Evolutionary conservation across 1,284 basidiomycete species (phyloP).

Genomic region (Takashimella koratensis): DNA sequence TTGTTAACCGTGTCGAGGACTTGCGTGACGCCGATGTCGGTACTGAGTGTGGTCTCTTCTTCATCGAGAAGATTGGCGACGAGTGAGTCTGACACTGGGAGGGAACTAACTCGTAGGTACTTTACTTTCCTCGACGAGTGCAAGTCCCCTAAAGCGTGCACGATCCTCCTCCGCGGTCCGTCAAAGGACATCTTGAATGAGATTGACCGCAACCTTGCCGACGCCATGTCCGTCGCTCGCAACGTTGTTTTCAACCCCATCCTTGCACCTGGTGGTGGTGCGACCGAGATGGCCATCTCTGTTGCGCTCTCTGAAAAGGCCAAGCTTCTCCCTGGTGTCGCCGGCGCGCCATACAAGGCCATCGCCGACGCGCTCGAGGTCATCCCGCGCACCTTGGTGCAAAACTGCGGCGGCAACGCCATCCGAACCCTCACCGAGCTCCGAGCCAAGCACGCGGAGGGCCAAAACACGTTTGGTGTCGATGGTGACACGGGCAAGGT

Average conservation of each 20-base stretch:
- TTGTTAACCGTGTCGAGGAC: conserved; percentile 95
- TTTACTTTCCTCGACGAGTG: conserved; percentile 96
- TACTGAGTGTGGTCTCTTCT: conserved; percentile 87
- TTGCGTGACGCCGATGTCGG: conserved; percentile 88
- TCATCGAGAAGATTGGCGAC: conserved; percentile 96
- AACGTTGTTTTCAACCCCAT: conserved; percentile 95
- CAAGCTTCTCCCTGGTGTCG: conserved; percentile 72
- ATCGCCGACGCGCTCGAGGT: conserved; percentile 97
- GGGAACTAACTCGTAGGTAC: conserved; percentile 58
- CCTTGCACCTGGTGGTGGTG: conserved; percentile 90
- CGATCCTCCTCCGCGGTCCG: conserved; percentile 94
- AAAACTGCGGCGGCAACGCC: conserved; percentile 93
- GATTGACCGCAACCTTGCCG: conserved; percentile 94
- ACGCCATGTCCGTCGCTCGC: conserved; percentile 95
- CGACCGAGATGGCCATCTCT: conserved; percentile 96
- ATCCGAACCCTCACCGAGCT: conserved; percentile 90
- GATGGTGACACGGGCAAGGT: conserved; percentile 94
- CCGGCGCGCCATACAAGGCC: conserved; percentile 85
- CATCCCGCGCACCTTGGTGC: conserved; percentile 90
- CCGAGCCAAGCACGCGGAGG: conserved; percentile 90
- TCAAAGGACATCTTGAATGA: conserved; percentile 98
- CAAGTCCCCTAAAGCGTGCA: conserved; percentile 92
- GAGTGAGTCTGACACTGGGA: conserved; percentile 59
- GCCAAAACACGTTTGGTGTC: conserved; percentile 86
- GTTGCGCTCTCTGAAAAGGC: conserved; percentile 85